phyloP scores from a whole-genome alignment of 768 basidiomycete species.

The Lentinula raphanica region DNA sequence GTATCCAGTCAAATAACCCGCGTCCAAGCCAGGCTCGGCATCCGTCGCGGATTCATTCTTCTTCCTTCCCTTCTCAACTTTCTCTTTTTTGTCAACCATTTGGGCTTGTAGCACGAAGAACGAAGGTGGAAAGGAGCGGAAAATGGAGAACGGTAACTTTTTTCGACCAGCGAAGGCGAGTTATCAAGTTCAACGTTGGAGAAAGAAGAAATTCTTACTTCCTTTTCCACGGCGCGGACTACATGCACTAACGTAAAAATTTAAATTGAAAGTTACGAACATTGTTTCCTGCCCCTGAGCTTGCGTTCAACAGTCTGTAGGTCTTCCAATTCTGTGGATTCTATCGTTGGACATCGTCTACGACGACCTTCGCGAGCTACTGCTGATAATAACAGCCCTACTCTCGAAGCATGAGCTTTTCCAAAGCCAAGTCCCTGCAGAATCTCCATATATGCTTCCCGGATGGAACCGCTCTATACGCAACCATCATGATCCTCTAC shows the following conservation, averaged over 20 bases:
- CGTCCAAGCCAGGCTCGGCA: slow-evolving; percentile 13
- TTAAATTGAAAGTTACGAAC: background rate
- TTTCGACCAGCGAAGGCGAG: slow-evolving; percentile 6
- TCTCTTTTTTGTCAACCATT: slow-evolving; percentile 3
- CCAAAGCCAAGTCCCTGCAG: too few species aligned
- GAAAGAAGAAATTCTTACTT: background rate
- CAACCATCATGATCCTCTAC: too few species aligned
- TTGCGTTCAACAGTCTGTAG: background rate
- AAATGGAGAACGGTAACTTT: background rate
- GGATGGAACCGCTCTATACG: too few species aligned
- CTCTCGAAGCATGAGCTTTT: too few species aligned
- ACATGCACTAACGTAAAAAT: background rate
- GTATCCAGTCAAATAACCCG: slow-evolving; percentile 19
- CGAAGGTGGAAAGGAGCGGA: background rate
- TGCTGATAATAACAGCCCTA: too few species aligned
- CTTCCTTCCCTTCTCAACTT: slow-evolving; percentile 12
- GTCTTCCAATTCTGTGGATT: too few species aligned
- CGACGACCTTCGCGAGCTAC: too few species aligned
- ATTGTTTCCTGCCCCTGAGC: background rate
- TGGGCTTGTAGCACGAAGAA: background rate
- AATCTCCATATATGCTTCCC: background rate
- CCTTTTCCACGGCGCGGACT: background rate
- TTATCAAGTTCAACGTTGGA: background rate
- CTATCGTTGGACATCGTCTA: too few species aligned
- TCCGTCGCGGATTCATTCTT: slow-evolving; percentile 19